Evolutionary conservation across 164 flowering plant genomes (phyloP), one percentile per base, ranked within the genome.

Genomic region (Buxus sempervirens): DNA sequence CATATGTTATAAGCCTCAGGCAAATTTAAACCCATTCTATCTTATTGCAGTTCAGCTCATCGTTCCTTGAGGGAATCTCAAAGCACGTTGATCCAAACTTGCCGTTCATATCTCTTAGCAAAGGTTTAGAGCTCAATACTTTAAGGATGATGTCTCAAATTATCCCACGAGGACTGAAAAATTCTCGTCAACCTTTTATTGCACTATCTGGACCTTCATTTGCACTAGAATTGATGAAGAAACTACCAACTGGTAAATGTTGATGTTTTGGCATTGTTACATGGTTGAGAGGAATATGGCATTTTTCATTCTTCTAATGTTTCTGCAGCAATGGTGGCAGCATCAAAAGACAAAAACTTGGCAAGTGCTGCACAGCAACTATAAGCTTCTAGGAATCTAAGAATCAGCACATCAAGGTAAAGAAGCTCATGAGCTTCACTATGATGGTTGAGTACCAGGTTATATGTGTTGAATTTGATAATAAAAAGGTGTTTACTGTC

Each of bases 121-220:
- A 94, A 80, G 98, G 98, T 20, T 75, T 94, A 63, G 98, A 94
- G 84, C 91, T 94, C 23, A 90, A 90, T 68, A 87, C 97, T 36
- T 77, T 91, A 62, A 87, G 97, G 81, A 88, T 80, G 90, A 94
- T 94, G 98, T 90, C 98, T 74, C 97, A 91, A 80, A 90, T 94
- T 67, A 91, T 94, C 65, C 97, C 97, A 19, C 81, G 79, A 63
- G 83, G 93, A 41, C 72, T 94, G 64, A 81, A 66, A 69, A 91
- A 90, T 81, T 89, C 96, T 73, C 86, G 95, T 20, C 98, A 94
- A 71, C 98, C 98, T 66, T 88, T 86, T 79, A 59, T 88, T 73
- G 90, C 89, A 41, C 78, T 94, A 21, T 94, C 98, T n/a, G 98
- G 98, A 22, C 98, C 97, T 71, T 91, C 98, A 22, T 94, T 94